phyloP scores from a whole-genome alignment of 257 asterid species.

The Scutellaria minor region DNA sequence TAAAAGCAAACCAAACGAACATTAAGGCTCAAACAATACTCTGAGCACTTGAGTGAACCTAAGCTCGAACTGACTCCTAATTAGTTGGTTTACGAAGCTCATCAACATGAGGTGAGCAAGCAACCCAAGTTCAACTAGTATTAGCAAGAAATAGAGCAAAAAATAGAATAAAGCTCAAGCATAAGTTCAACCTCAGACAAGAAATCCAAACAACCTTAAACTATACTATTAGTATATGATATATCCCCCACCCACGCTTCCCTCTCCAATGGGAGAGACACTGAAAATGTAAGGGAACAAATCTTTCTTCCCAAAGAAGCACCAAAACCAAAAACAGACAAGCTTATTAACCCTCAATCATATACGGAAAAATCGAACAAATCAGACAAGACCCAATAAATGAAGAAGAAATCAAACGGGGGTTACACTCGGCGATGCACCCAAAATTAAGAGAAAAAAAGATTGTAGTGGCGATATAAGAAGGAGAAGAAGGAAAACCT shows the following conservation, averaged over 20 bases:
- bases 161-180: background rate
- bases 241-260: background rate
- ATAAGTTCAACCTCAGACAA: background rate
- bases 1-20: background rate
- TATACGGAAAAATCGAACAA: background rate
- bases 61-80: slow-evolving; percentile 8
- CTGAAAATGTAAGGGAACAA: background rate
- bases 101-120: slow-evolving; percentile 8
- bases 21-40: background rate
- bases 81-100: slow-evolving; percentile 4
- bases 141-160: slow-evolving; percentile 3
- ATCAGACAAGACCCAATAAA: slow-evolving; percentile 16
- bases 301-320: background rate
- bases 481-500: slow-evolving; percentile 44
- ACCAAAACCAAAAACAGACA: background rate
- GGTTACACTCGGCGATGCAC: slow-evolving; percentile 30
- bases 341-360: slow-evolving; percentile 16
- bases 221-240: background rate
- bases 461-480: background rate
- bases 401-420: slow-evolving; percentile 15
- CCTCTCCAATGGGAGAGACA: background rate
- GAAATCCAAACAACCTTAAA: background rate
- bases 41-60: background rate
- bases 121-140: background rate
- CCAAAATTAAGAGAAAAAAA: background rate